These are phyloP conservation scores for Crotalaria pallida DNA, from an alignment of 306 rosid species.

Conservation along the genomic window DNA sequence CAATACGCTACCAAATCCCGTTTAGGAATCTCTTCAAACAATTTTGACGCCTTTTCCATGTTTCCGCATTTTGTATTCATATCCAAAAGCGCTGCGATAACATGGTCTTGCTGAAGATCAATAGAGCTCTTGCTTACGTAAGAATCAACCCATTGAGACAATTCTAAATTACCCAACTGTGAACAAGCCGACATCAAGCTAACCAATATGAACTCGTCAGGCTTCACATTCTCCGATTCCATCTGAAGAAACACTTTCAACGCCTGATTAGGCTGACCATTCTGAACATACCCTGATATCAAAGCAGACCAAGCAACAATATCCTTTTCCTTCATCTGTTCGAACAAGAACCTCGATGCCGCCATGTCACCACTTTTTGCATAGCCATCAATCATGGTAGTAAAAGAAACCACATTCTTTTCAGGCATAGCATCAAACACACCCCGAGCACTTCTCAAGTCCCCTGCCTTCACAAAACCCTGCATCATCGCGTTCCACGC, in stretches of 20 bases:
- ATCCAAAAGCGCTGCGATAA: constrained; percentile 62
- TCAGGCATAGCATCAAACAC: constrained; percentile 64
- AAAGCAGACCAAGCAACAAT: constrained; percentile 65
- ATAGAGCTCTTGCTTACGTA: constrained; percentile 34
- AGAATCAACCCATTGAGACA: constrained; percentile 60
- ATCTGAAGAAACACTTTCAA: constrained; percentile 52
- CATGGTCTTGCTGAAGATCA: constrained; percentile 45
- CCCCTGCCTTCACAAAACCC: constrained; percentile 55
- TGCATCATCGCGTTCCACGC: constrained; percentile 45
- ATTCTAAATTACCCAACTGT: constrained; percentile 48
- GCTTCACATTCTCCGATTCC: constrained; percentile 47
- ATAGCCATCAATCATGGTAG: constrained; percentile 78
- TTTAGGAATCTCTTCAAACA: constrained; percentile 46
- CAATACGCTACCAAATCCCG: constrained; percentile 58
- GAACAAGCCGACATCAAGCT: constrained; percentile 80
- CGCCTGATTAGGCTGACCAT: constrained; percentile 51
- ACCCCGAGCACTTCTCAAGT: constrained; percentile 43
- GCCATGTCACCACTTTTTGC: constrained; percentile 69
- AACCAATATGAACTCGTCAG: constrained; percentile 60
- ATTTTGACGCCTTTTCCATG: constrained; percentile 50
- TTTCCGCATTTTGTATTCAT: constrained; percentile 88
- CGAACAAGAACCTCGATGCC: constrained; percentile 53
- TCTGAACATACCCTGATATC: constrained; percentile 68
- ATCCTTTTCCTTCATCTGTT: constrained; percentile 44
- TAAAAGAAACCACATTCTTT: constrained; percentile 59